These are phyloP conservation scores for Pythium scleroteichum DNA, from an alignment of 352 stramenopile genomes.

Conservation along the genomic window DNA sequence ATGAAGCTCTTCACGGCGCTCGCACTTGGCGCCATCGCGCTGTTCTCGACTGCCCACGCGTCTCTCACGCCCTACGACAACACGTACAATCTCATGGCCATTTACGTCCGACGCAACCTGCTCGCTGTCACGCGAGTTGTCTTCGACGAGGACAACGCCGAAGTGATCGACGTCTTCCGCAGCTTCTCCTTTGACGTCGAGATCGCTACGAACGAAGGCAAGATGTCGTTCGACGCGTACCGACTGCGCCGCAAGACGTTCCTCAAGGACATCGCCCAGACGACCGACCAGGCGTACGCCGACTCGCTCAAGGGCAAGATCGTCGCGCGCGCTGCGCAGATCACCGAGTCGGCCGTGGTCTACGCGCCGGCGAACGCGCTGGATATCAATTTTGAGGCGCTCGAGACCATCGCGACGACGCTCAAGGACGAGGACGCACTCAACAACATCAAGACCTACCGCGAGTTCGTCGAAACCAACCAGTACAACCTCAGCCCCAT, in stretches of 20 bases:
- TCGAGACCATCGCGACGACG: background rate
- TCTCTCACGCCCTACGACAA: background rate
- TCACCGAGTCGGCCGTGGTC: background rate
- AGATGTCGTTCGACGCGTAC: background rate
- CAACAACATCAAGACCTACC: background rate
- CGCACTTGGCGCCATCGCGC: background rate
- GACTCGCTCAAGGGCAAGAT: background rate
- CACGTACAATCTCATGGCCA: conserved; percentile 1
- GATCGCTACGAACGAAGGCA: background rate
- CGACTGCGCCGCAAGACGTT: background rate
- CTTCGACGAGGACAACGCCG: background rate
- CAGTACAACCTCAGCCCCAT: background rate
- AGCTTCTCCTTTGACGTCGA: background rate
- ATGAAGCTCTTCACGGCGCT: conserved; percentile 4
- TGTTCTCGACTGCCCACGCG: background rate
- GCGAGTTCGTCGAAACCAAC: background rate
- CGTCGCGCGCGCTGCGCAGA: background rate
- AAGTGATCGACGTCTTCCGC: background rate
- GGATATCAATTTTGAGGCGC: background rate
- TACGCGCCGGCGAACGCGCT: background rate
- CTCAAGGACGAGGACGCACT: background rate
- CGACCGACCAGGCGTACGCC: background rate
- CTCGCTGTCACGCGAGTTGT: background rate
- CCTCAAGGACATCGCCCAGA: background rate
- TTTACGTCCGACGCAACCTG: conserved; percentile 1